Base-by-base conservation (phyloP, 441 rosid species). In the Populus hybrid region DNA sequence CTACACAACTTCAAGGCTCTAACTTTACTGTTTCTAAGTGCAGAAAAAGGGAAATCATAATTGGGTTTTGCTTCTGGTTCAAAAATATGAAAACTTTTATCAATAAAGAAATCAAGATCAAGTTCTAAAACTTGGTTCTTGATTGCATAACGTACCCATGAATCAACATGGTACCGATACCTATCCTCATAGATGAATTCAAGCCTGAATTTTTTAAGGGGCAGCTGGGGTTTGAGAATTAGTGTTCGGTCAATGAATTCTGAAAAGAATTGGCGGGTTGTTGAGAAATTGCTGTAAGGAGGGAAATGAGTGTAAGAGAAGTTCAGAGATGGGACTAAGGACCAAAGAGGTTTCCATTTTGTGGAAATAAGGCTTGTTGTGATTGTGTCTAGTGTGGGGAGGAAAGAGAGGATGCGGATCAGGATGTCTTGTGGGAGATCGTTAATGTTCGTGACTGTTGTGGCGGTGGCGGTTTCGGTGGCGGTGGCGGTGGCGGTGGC, bases 31-130 rank as follows among this genome's bases (percentile, higher is more conserved):
- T 77, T 36, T 28, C 74, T 77, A 2, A 38, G 28, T 16, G 63
- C 69, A 8, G 70, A 70, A 18, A 77, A 77, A 3, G 74, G 79
- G 24, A 77, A 77, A 77, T 77, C 79, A 26, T 77, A 77, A 63
- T 57, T 8, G 23, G 10, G 64, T 20, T 7, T 57, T 20, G 4
- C 5, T n/a, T 36, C 76, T 12, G 69, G 57, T 64, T 74, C 65
- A 74, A 8, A 35, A 11, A 57, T 57, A 8, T 57, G 64, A 57
- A 57, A 57, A 8, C 64, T 57, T 20, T 57, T 8, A 57, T 57
- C 64, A 57, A 57, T 57, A 57, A 57, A 57, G 24, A 57, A 57
- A 57, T 57, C 64, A 20, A 57, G 64, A 57, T 57, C 64, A 57
- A 57, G 64, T 57, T 57, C 64, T 57, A 8, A 57, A 8, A 57